phyloP scores from a whole-genome alignment of 352 stramenopile genomes.

The Phytophthora kernoviae region DNA sequence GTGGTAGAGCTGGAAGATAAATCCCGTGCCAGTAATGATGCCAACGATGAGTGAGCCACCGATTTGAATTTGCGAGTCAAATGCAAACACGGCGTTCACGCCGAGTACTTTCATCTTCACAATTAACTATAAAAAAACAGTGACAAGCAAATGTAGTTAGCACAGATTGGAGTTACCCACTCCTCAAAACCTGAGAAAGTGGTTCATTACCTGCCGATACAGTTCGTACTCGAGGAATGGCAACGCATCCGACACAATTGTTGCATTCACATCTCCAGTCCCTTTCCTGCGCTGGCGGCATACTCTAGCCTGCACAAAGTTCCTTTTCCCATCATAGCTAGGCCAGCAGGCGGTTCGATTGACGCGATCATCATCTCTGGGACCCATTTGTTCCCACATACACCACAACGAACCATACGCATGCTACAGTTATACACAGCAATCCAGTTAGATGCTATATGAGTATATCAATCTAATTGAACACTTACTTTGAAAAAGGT shows the following conservation, averaged over 20 bases:
- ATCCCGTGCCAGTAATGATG: slow-evolving; percentile 90
- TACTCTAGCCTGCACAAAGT: slow-evolving; percentile 97
- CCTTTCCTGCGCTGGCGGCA: slow-evolving; percentile 93
- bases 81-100: slow-evolving; percentile 96
- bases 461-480: background rate
- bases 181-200: background rate
- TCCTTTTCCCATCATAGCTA: slow-evolving; percentile 91
- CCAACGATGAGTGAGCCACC: slow-evolving; percentile 88
- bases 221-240: slow-evolving; percentile 99
- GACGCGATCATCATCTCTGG: slow-evolving; percentile 94
- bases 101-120: slow-evolving; percentile 94
- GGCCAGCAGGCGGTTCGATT: slow-evolving; percentile 79
- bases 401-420: slow-evolving; percentile 95
- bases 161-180: background rate
- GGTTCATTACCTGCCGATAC: slow-evolving; percentile 91
- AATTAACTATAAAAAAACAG: slow-evolving; percentile 62
- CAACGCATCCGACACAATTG: slow-evolving; percentile 95
- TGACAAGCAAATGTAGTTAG: background rate
- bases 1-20: slow-evolving; percentile 94
- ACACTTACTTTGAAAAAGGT: slow-evolving; percentile 93
- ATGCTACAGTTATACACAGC: slow-evolving; percentile 64
- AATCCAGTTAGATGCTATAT: background rate
- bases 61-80: slow-evolving; percentile 93
- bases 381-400: slow-evolving; percentile 98
- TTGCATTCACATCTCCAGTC: slow-evolving; percentile 94